Conservation (phyloP, 2,329 filamentous ascomycete genomes). For the Pseudofabraea citricarpa region DNA sequence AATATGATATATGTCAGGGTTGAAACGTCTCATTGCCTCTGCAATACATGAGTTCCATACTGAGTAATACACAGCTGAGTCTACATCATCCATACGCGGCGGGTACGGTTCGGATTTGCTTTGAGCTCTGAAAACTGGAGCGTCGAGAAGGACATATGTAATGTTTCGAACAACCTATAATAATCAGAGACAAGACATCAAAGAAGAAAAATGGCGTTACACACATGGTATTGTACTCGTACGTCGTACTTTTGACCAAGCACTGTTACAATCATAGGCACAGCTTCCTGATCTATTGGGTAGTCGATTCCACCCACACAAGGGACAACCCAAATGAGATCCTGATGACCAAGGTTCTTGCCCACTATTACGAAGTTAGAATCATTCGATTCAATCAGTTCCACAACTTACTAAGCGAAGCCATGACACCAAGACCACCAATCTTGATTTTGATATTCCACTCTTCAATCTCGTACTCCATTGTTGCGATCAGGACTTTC, state of each 20-base stretch:
- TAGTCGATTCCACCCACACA: conserved; percentile 61
- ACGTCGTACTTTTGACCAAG: conserved; percentile 57
- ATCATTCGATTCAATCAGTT: no score
- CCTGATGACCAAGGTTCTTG: conserved; percentile 58
- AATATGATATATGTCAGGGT: conserved; percentile 60
- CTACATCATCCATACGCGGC: conserved; percentile 64
- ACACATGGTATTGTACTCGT: conserved; percentile 57
- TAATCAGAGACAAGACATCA: not conserved
- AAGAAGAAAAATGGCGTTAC: not conserved
- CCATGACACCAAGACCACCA: conserved; percentile 66
- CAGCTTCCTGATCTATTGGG: conserved; percentile 51
- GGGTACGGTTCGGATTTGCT: conserved; percentile 60
- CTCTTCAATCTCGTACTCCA: conserved; percentile 69
- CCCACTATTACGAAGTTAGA: conserved; percentile 43
- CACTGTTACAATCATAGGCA: conserved; percentile 58
- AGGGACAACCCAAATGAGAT: conserved; percentile 61
- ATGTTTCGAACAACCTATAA: conserved; percentile 47
- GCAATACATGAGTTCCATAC: conserved; percentile 69
- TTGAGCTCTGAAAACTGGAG: conserved; percentile 55
- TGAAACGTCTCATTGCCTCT: conserved; percentile 56
- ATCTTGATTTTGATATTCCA: conserved; percentile 70
- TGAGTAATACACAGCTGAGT: conserved; percentile 64
- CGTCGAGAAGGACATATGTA: conserved; percentile 61
- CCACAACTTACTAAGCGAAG: conserved; percentile 48
- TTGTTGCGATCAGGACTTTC: conserved; percentile 63